Evolutionary conservation across 805 yeast genomes (phyloP).

Genomic region (Ogataea methylovora): DNA sequence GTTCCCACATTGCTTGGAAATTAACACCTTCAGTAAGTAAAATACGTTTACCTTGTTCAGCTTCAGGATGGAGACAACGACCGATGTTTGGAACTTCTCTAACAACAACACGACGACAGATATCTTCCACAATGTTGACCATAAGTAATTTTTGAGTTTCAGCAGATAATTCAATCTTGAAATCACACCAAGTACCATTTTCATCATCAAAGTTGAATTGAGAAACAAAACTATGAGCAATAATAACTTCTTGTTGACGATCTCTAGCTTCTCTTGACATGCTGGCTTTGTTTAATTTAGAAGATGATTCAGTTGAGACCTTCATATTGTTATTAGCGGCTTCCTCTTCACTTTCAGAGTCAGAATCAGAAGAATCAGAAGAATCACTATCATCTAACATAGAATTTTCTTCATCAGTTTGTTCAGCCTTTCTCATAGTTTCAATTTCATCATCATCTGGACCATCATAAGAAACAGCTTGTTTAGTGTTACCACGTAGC

Average conservation of each 20-base stretch:
- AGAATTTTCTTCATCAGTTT: slow-evolving; percentile 61
- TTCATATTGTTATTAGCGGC: slow-evolving; percentile 16
- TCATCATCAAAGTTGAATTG: slow-evolving; percentile 87
- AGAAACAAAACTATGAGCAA: slow-evolving; percentile 65
- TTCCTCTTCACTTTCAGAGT: slow-evolving; percentile 31
- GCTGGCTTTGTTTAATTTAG: slow-evolving; percentile 15
- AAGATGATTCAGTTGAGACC: slow-evolving; percentile 3
- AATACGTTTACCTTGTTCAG: slow-evolving; percentile 63
- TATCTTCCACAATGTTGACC: slow-evolving; percentile 93
- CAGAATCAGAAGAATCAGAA: slow-evolving; percentile 34
- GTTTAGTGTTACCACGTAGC: slow-evolving; percentile 57
- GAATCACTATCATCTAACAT: slow-evolving; percentile 28
- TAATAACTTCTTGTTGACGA: slow-evolving; percentile 77
- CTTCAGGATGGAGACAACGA: slow-evolving; percentile 79
- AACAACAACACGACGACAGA: slow-evolving; percentile 84
- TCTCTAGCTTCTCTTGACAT: slow-evolving; percentile 62
- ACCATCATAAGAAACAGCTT: slow-evolving; percentile 86
- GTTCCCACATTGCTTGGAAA: slow-evolving; percentile 97
- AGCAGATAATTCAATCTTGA: slow-evolving; percentile 74
- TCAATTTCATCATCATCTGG: slow-evolving; percentile 95
- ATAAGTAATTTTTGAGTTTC: slow-evolving; percentile 88
- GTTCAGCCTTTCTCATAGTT: slow-evolving; percentile 77
- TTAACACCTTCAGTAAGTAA: slow-evolving; percentile 97
- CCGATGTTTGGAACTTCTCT: slow-evolving; percentile 89
- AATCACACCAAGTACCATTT: slow-evolving; percentile 87